phyloP scores from a whole-genome alignment of 2,329 filamentous ascomycete species.

The Ophiognomonia clavigignenti-juglandacearum region DNA sequence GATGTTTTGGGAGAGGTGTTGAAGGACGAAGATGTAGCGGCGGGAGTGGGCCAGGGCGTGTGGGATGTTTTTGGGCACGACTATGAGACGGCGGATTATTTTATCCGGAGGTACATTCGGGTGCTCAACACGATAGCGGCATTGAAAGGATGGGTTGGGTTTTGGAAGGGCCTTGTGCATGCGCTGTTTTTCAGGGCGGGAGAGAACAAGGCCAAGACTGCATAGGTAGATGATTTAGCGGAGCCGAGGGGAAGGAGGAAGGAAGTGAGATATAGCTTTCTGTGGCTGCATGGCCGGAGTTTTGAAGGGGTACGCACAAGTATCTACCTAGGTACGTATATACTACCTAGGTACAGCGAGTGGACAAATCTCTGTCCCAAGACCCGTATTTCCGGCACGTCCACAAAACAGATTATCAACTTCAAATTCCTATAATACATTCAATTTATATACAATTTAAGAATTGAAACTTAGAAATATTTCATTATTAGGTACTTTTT shows the following conservation, averaged over 20 bases:
- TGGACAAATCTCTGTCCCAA: too few relatives aligned
- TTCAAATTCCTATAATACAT: too few relatives aligned
- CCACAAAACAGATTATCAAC: too few relatives aligned
- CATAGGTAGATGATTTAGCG: not conserved
- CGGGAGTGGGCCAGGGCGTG: conserved; percentile 35
- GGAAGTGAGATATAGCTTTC: not conserved
- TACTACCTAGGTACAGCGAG: too few relatives aligned
- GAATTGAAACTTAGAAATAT: too few relatives aligned
- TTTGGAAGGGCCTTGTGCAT: conserved; percentile 31
- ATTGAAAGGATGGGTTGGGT: conserved; percentile 50
- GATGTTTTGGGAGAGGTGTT: conserved; percentile 15
- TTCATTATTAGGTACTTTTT: too few relatives aligned
- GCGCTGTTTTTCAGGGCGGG: not conserved
- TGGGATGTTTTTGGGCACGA: conserved; percentile 61
- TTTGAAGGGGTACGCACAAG: too few relatives aligned
- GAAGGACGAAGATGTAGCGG: conserved; percentile 17
- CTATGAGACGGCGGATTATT: conserved; percentile 51
- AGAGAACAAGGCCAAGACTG: too few relatives aligned
- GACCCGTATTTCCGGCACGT: too few relatives aligned
- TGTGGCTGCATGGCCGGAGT: not conserved
- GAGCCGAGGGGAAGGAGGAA: not conserved
- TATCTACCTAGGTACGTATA: too few relatives aligned
- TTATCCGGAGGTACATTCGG: conserved; percentile 46
- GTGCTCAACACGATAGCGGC: conserved; percentile 47
- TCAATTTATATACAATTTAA: too few relatives aligned